Evolutionary conservation across 2,329 filamentous ascomycete genomes (phyloP).

Genomic region (Stagonosporopsis rhizophila): DNA sequence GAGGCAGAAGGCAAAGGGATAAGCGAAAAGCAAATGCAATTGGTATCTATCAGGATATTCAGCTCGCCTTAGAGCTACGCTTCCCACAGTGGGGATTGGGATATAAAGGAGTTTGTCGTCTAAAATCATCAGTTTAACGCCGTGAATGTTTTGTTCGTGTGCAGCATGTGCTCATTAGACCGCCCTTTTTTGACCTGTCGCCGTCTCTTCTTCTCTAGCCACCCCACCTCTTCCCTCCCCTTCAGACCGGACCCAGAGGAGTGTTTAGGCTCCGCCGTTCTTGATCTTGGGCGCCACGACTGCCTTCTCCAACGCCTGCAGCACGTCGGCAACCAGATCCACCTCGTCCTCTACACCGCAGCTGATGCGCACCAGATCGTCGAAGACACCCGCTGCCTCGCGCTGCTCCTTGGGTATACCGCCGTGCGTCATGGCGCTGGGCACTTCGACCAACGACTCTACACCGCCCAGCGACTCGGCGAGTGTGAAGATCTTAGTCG

Average conservation of each 20-base stretch:
- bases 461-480: constrained; percentile 93
- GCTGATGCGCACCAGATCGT: constrained; percentile 91
- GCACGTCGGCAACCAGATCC: constrained; percentile 81
- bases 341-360: constrained; percentile 91
- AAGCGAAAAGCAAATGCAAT: constrained; percentile 7
- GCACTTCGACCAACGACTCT: constrained; percentile 90
- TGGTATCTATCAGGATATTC: constrained; percentile 10
- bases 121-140: constrained; percentile 19
- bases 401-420: constrained; percentile 90
- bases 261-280: constrained; percentile 18
- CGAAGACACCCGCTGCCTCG: constrained; percentile 91
- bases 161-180: constrained; percentile 17
- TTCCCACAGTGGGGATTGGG: constrained; percentile 20
- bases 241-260: background rate
- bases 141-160: constrained; percentile 3
- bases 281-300: constrained; percentile 60
- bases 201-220: background rate
- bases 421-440: constrained; percentile 95
- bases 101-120: constrained; percentile 25
- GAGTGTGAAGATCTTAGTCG: constrained; percentile 87
- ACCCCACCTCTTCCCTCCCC: background rate
- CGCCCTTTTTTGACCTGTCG: constrained; percentile 18
- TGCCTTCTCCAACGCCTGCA: constrained; percentile 82
- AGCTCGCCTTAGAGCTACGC: constrained; percentile 23
- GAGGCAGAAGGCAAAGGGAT: background rate